phyloP scores from a whole-genome alignment of 805 yeast species.

The Candida maesae region DNA sequence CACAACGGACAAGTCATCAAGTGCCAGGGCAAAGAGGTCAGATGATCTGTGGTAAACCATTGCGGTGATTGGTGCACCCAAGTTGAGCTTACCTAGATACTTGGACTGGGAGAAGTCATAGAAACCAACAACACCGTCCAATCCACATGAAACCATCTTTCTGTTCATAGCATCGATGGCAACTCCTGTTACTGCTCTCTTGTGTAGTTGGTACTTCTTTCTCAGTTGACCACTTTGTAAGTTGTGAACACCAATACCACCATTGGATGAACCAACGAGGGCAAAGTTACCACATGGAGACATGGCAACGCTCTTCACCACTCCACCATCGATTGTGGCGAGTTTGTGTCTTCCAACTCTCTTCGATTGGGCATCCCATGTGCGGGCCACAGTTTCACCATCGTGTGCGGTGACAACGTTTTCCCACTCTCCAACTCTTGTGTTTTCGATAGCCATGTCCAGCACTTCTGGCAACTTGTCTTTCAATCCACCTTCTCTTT shows the following conservation, averaged over 20 bases:
- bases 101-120: slow-evolving; percentile 76
- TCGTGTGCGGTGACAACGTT: slow-evolving; percentile 86
- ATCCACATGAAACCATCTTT: slow-evolving; percentile 78
- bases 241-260: slow-evolving; percentile 83
- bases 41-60: slow-evolving; percentile 78
- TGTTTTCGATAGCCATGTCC: slow-evolving; percentile 64
- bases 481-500: slow-evolving; percentile 55
- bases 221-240: slow-evolving; percentile 87
- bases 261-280: slow-evolving; percentile 81
- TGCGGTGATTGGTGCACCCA: slow-evolving; percentile 74
- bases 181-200: slow-evolving; percentile 81
- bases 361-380: slow-evolving; percentile 81
- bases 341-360: slow-evolving; percentile 75
- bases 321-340: slow-evolving; percentile 71
- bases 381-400: slow-evolving; percentile 77
- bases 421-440: slow-evolving; percentile 90
- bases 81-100: slow-evolving; percentile 58
- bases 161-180: slow-evolving; percentile 89
- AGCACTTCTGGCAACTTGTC: slow-evolving; percentile 78
- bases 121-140: slow-evolving; percentile 87
- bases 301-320: slow-evolving; percentile 70
- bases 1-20: slow-evolving; percentile 82
- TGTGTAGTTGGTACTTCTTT: slow-evolving; percentile 64
- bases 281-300: slow-evolving; percentile 96
- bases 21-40: slow-evolving; percentile 77